Conservation (phyloP, 805 yeast genomes). For the Pichia occidentalis region DNA sequence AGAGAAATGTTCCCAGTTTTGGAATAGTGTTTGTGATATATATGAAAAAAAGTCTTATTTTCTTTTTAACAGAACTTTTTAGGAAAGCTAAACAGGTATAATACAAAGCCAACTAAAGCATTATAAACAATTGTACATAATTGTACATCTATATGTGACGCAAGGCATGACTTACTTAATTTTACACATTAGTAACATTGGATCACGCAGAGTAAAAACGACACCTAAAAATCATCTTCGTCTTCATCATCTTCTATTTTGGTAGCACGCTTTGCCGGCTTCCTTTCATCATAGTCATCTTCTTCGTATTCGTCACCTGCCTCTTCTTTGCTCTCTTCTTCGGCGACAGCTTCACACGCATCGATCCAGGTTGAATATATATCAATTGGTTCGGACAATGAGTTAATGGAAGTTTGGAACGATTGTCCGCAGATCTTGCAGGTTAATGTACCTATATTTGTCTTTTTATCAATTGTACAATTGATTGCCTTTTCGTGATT, state of each 20-base stretch:
- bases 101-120: too few relatives aligned
- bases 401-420: slow-evolving; percentile 82
- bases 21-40: too few relatives aligned
- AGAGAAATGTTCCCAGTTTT: too few relatives aligned
- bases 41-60: too few relatives aligned
- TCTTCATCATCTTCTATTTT: slow-evolving; percentile 13
- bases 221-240: too few relatives aligned
- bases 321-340: slow-evolving; percentile 37
- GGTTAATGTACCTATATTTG: slow-evolving; percentile 72
- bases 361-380: slow-evolving; percentile 97
- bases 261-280: background rate
- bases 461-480: slow-evolving; percentile 81
- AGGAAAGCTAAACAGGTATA: too few relatives aligned
- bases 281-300: slow-evolving; percentile 13
- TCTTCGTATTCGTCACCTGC: slow-evolving; percentile 18
- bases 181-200: too few relatives aligned
- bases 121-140: too few relatives aligned
- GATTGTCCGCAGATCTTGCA: slow-evolving; percentile 94
- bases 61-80: too few relatives aligned
- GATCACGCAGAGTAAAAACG: too few relatives aligned
- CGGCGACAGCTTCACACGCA: slow-evolving; percentile 86
- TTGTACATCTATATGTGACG: too few relatives aligned
- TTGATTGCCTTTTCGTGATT: slow-evolving; percentile 91
- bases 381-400: slow-evolving; percentile 85
- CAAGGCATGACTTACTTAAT: too few relatives aligned